Conservation (phyloP, 129 eudicot species). For the sunflower (Helianthus annuus) region DNA sequence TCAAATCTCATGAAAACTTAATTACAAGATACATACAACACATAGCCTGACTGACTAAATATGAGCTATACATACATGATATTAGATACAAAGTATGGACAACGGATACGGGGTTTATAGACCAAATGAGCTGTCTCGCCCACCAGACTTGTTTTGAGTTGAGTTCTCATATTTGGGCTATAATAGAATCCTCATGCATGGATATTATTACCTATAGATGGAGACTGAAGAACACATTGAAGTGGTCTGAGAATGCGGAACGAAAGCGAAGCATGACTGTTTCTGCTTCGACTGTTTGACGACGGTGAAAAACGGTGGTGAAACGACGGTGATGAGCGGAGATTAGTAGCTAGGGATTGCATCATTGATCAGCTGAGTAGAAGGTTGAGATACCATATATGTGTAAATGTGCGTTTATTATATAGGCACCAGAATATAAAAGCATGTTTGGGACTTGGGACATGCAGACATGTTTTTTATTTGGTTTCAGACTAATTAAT, state of each 20-base stretch:
- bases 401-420: neutral
- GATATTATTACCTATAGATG: constrained; percentile 47
- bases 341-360: constrained; percentile 48
- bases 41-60: no score
- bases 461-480: no score
- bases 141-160: no score
- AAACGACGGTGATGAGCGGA: constrained; percentile 39
- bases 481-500: no score
- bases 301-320: constrained; percentile 30
- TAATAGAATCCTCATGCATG: neutral
- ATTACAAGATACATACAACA: no score
- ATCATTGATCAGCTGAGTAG: constrained; percentile 25
- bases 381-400: constrained; percentile 3
- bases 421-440: neutral
- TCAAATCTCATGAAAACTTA: no score
- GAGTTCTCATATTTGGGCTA: no score
- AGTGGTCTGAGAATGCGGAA: constrained; percentile 34
- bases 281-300: neutral
- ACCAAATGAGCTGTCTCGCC: no score
- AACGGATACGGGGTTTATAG: no score
- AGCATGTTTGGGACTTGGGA: neutral
- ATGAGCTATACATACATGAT: no score
- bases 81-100: no score
- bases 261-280: constrained; percentile 21
- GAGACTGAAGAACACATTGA: constrained; percentile 50